Evolutionary conservation across 2,329 filamentous ascomycete species (phyloP), one percentile per base, ranked within the genome.

Genomic region (Hymenoscyphus linearis): DNA sequence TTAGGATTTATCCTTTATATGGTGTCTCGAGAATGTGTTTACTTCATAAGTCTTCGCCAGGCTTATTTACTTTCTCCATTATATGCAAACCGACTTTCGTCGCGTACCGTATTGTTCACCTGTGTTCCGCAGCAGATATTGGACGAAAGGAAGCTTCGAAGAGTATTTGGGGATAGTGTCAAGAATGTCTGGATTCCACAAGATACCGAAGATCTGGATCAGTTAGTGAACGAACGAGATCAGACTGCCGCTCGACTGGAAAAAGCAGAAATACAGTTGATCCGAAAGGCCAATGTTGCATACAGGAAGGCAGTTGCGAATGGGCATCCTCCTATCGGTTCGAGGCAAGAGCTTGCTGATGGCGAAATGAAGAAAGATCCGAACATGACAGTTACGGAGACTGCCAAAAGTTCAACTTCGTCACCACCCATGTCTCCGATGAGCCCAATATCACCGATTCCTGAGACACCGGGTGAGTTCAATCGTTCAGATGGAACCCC

Each of bases 41-140:
- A 82, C 77, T 87, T 85, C 69, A 86, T 89, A 74, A 88, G 87
- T 65, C 72, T 89, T 59, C 83, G 86, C 60, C 86, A 89, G 74
- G 86, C 86, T 0, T 89, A 88, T 73, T 80, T 86, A 31, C 76
- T 87, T 60, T 85, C 85, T 4, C 85, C 85, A n/a, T 75, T 84
- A 31, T 87, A 88, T 69, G 81, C 85, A 52, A 82, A 79, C 66
- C 82, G 85, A 27, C 77, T 89, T 26, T 89, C 86, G 5, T 88
- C 85, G 5, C 82, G 85, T 37, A 88, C 85, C 2, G 85, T 89
- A 2, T 78, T 89, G 4, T 89, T 87, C 72, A 84, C 85, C 2
- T 82, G 84, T 1, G 84, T 88, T n/a, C 85, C 86, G 0, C 72
- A 80, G 53, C 79, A 83, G 18, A 85, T 85, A 62, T 77, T 87